phyloP scores from a whole-genome alignment of 345 rosid genomes.

The Linum tenue region DNA sequence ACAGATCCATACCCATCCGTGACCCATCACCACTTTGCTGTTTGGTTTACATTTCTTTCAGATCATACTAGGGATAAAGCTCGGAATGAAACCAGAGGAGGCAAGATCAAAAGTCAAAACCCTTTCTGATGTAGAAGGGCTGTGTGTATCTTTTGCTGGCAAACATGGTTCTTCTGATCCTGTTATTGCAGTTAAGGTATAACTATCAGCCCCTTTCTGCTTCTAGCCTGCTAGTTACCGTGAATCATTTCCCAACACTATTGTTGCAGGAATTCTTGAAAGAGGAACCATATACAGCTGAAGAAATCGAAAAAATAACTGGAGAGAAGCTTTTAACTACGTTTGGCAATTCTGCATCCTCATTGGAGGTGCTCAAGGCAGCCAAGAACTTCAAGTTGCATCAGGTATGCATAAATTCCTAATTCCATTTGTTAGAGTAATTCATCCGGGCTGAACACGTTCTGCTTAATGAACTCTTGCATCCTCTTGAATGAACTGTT shows the following conservation, averaged over 20 bases:
- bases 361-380: conserved; percentile 70
- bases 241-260: neutral
- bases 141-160: conserved; percentile 61
- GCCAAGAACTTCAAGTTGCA: conserved; percentile 72
- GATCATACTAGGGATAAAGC: conserved; percentile 81
- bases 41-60: conserved; percentile 19
- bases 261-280: conserved; percentile 52
- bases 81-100: conserved; percentile 71
- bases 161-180: conserved; percentile 62
- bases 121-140: conserved; percentile 86
- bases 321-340: conserved; percentile 44
- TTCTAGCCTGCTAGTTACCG: neutral
- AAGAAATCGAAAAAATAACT: conserved; percentile 61
- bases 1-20: too few relatives aligned
- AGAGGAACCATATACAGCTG: conserved; percentile 65
- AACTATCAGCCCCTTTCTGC: conserved; percentile 4
- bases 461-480: neutral
- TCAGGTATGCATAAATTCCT: conserved; percentile 38
- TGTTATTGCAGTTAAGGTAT: conserved; percentile 79
- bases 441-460: neutral
- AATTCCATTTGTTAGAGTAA: neutral
- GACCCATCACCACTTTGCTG: too few relatives aligned
- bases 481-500: neutral
- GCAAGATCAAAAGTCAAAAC: conserved; percentile 69
- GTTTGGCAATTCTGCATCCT: conserved; percentile 53